Evolutionary conservation across 2,329 filamentous ascomycete species (phyloP), one percentile per base, ranked within the genome.

Genomic region (Lasiodiplodia sp.): DNA sequence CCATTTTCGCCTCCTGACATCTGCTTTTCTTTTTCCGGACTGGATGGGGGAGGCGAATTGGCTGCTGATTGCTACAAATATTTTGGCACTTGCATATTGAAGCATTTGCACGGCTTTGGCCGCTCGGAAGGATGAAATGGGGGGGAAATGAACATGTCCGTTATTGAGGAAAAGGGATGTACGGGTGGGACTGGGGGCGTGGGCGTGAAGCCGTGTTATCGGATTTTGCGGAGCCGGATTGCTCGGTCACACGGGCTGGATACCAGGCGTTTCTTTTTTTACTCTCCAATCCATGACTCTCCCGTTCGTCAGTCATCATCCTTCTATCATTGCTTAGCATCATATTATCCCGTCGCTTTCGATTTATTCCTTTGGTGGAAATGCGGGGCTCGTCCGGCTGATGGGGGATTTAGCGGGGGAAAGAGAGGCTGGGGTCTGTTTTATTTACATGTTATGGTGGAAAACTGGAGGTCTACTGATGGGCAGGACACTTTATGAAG

Each of bases 231-330:
- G 52, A 16, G 52, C 10, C 25, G 4, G 28, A 28, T 10, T 56
- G 7, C 28, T 40, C 8, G 23, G 57, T 6, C 38, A 11, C 44
- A 16, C n/a, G 25, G 57, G 56, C 38, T 49, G 38, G 38, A 62
- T 62, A 62, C 57, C 57, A 49, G 23, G 57, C 37, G 56, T 60
- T 60, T 44, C 44, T 47, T 62, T 40, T 58, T n/a, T 23, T 44
- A 11, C n/a, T 18, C 52, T 31, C 6, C 28, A 28, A 40, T 23
- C 21, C 44, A 47, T 47, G n/a, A 23, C 8, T 11, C 25, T 44
- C n/a, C 40, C 56, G 23, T 25, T 23, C 11, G 6, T n/a, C 23
- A 31, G 6, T 47, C 25, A 53, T 53, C 25, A 53, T 53, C 25
- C 28, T 53, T 12, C 25, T 53, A n/a, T 18, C 25, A 18, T 31